Base-by-base conservation (phyloP, 371 early-diverging fungal genomes). In the Apophysomyces elegans region DNA sequence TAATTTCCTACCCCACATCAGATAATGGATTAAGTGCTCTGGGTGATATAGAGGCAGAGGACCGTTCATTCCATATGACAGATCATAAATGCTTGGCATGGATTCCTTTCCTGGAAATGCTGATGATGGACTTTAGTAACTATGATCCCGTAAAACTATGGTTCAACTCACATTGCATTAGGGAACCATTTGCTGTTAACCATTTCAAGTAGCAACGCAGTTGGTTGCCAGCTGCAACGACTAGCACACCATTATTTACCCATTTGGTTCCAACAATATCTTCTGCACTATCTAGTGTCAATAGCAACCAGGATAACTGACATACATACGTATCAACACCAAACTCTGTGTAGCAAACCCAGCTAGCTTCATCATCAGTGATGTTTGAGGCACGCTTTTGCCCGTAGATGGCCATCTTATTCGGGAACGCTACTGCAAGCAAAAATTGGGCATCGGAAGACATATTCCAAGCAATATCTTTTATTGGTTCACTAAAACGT, bases 21-120 rank as follows among this genome's bases (percentile, higher is more conserved):
- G 72, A 68, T 93, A 91, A 58, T 93, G 88, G 8, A 86, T 77
- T 45, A 94, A 68, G 41, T 91, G 76, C n/a, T 82, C 70, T 1
- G 95, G 95, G 68, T 94, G 93, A 68, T 93, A 90, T 54, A 92
- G 88, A 0, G 91, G 91, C 26, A 90, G 65, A 0, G 89, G 86
- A 0, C 89, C 88, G 64, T 88, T 86, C 72, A 84, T 75, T 62
- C 61, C 77, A 59, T 71, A 88, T 32, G 76, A 81, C 61, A 76
- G 56, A 67, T 89, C 87, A 65, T 81, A 87, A 0, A 89, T 75
- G 37, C 84, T 88, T 11, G 86, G 80, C 62, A 84, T 73, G 1
- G 70, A 71, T 56, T 80, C 76, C 47, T 77, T 35, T 13, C 76
- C 63, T 2, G 72, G 73, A 21, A n/a, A 26, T 9, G 7, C 54